A percentile compares a stretch with the other conserved stretches of the same genome.
phyloP scores from a whole-genome alignment of 169 alveolate genomes.

The Cyclospora cayetanensis region DNA sequence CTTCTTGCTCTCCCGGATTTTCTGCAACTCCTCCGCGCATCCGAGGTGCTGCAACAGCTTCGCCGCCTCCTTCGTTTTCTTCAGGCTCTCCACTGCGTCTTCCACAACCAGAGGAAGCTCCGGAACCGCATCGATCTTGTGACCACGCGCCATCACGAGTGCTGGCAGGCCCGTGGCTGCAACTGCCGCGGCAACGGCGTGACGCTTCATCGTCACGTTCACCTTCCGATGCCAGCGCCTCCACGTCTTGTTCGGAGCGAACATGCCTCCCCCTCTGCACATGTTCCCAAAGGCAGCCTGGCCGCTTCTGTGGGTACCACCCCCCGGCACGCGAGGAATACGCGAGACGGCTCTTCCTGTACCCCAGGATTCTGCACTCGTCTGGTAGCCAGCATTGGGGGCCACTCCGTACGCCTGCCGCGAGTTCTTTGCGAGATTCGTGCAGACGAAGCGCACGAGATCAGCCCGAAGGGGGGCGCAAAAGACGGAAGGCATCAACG shows the following conservation, averaged over 20 bases:
- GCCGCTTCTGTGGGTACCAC: constrained; percentile 98
- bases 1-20: constrained; percentile 77
- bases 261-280: constrained; percentile 99
- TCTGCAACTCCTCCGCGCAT: constrained; percentile 42
- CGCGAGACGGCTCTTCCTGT: constrained; percentile 96
- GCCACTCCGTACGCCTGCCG: constrained; percentile 97
- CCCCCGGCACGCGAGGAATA: constrained; percentile 99
- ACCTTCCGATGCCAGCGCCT: constrained; percentile 98
- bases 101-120: constrained; percentile 97
- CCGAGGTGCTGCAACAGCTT: constrained; percentile 78
- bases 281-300: constrained; percentile 99
- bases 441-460: constrained; percentile 95
- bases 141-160: constrained; percentile 99
- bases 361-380: constrained; percentile 98
- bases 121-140: constrained; percentile 91
- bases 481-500: constrained; percentile 71
- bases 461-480: constrained; percentile 97
- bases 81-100: constrained; percentile 85
- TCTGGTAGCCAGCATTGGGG: constrained; percentile 90
- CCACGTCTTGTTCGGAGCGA: constrained; percentile 97
- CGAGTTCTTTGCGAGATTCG: constrained; percentile 94
- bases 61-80: constrained; percentile 93
- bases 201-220: constrained; percentile 96
- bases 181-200: constrained; percentile 98
- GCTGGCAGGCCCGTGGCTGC: constrained; percentile 98